A percentile compares a stretch with the other conserved stretches of the same genome.
phyloP scores from a whole-genome alignment of 495 filamentous ascomycete genomes.

The Penicillium daleae region DNA sequence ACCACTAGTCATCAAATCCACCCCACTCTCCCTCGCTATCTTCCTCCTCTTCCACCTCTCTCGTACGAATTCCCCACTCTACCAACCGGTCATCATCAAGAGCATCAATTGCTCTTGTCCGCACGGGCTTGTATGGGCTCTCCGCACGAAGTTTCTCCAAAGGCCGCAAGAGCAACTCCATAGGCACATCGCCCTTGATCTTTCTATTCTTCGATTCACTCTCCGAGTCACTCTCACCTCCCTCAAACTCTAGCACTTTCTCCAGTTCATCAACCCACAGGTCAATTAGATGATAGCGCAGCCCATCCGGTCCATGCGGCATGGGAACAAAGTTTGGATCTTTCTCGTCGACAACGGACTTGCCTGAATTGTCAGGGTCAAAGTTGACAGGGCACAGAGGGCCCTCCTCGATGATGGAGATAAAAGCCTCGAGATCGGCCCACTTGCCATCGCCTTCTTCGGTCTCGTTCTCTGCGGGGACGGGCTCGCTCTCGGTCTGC shows the following conservation, averaged over 20 bases:
- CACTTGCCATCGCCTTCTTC: slow-evolving; percentile 46
- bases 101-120: slow-evolving; percentile 69
- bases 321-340: slow-evolving; percentile 42
- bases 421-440: slow-evolving; percentile 44
- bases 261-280: slow-evolving; percentile 88
- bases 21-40: slow-evolving; percentile 67
- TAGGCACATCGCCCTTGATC: slow-evolving; percentile 44
- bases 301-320: slow-evolving; percentile 68
- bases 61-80: slow-evolving; percentile 55
- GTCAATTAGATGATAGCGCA: slow-evolving; percentile 88
- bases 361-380: slow-evolving; percentile 44
- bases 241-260: slow-evolving; percentile 61
- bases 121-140: slow-evolving; percentile 71
- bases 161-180: slow-evolving; percentile 62
- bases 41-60: slow-evolving; percentile 44
- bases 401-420: slow-evolving; percentile 47
- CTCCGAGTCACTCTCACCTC: slow-evolving; percentile 33
- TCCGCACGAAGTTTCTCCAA: slow-evolving; percentile 57
- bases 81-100: slow-evolving; percentile 75
- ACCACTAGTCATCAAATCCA: slow-evolving; percentile 65
- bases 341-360: slow-evolving; percentile 29
- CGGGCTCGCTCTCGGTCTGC: slow-evolving; percentile 17
- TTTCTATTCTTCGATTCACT: slow-evolving; percentile 34
- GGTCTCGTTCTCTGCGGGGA: slow-evolving; percentile 16
- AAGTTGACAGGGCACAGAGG: slow-evolving; percentile 50